Evolutionary conservation across 139 green algal species (phyloP).

Genomic region (Pleodorina starrii): DNA sequence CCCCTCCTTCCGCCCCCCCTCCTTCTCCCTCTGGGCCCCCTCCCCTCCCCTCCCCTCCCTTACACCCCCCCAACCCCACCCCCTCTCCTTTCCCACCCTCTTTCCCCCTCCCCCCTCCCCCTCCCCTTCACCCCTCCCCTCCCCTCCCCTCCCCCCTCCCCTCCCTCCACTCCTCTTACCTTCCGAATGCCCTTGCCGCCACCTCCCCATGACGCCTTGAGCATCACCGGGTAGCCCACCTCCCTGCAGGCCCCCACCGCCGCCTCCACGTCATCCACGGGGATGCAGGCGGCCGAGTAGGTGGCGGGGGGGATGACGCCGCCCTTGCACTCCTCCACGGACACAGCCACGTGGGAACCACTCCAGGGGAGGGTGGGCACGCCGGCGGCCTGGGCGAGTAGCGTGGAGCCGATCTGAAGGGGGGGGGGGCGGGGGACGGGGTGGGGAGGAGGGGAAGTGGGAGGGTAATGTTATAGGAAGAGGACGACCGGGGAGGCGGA

Average conservation of each 20-base stretch:
- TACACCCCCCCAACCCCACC: no score
- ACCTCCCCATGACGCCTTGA: slow-evolving; percentile 97
- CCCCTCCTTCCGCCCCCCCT: no score
- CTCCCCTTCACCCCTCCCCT: neutral
- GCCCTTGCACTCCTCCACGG: slow-evolving; percentile 74
- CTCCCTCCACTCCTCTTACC: neutral
- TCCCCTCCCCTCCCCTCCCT: no score
- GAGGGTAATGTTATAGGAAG: no score
- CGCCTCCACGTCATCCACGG: slow-evolving; percentile 79
- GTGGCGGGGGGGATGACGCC: slow-evolving; percentile 82
- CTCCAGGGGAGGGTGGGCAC: slow-evolving; percentile 96
- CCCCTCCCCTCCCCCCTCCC: neutral
- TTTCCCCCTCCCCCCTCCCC: neutral
- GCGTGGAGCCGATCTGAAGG: slow-evolving; percentile 88
- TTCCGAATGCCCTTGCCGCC: slow-evolving; percentile 95
- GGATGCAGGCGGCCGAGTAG: slow-evolving; percentile 85
- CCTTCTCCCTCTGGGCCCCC: no score
- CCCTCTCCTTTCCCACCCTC: neutral
- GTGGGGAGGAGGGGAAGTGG: neutral
- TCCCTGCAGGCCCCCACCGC: slow-evolving; percentile 77
- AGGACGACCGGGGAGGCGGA: no score
- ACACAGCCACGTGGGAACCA: slow-evolving; percentile 82
- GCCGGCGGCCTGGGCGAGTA: slow-evolving; percentile 94
- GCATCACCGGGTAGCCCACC: slow-evolving; percentile 97
- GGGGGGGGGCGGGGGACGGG: neutral